A percentile compares a stretch with the other conserved stretches of the same genome.
Evolutionary conservation across 2,329 filamentous ascomycete genomes (phyloP).

Genomic region (Diaporthe batatas): DNA sequence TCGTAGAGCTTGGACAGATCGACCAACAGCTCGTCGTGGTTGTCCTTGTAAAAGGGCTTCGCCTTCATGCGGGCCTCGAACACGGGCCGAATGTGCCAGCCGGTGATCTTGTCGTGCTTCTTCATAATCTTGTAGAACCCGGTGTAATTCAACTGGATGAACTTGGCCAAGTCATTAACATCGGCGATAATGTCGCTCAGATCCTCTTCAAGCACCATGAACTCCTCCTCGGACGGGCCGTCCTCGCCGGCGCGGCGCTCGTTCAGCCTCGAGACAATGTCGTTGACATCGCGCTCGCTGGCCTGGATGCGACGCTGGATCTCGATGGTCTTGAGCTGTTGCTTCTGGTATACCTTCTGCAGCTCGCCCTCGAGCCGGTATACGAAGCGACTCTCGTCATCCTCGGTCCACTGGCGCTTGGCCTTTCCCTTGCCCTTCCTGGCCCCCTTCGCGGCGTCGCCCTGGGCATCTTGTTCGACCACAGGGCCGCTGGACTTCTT

Average conservation of each 20-base stretch:
- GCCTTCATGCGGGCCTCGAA: slow-evolving; percentile 95
- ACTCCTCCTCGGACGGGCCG: slow-evolving; percentile 88
- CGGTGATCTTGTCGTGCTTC: slow-evolving; percentile 98
- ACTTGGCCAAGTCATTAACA: slow-evolving; percentile 97
- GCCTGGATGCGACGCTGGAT: slow-evolving; percentile 91
- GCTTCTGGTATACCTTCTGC: slow-evolving; percentile 97
- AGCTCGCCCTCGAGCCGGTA: slow-evolving; percentile 89
- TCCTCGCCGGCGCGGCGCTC: slow-evolving; percentile 69
- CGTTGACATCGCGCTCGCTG: slow-evolving; percentile 89
- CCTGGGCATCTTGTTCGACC: slow-evolving; percentile 53
- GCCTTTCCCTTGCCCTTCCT: slow-evolving; percentile 56
- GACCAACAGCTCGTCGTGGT: slow-evolving; percentile 96
- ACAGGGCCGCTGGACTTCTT: slow-evolving; percentile 75
- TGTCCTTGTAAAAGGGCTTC: slow-evolving; percentile 98
- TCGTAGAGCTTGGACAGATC: slow-evolving; percentile 97
- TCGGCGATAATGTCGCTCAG: slow-evolving; percentile 98
- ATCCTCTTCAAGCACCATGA: slow-evolving; percentile 92
- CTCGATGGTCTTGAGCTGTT: slow-evolving; percentile 96
- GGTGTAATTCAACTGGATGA: slow-evolving; percentile 98
- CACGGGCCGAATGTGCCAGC: slow-evolving; percentile 93
- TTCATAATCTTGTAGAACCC: slow-evolving; percentile 99
- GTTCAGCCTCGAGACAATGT: slow-evolving; percentile 83
- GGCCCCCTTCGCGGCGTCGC: slow-evolving; percentile 52
- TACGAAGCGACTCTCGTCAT: slow-evolving; percentile 92
- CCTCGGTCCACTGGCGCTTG: slow-evolving; percentile 84